These are phyloP conservation scores for Boletellus sp. DNA, from an alignment of 768 basidiomycete species.

Conservation along the genomic window DNA sequence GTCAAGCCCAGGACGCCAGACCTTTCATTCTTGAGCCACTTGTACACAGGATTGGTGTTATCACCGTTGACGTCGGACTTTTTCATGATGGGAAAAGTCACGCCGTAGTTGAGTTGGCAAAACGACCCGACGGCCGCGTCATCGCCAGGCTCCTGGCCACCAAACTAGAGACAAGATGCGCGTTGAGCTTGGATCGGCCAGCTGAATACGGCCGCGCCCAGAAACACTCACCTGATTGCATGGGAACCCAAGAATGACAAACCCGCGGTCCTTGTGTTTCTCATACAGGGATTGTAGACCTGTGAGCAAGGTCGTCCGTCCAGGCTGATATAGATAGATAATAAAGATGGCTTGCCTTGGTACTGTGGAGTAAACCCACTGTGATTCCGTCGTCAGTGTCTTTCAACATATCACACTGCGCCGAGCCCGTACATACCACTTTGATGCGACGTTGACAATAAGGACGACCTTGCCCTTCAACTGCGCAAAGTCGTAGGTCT, in stretches of 20 bases:
- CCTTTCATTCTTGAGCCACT: slow-evolving; percentile 81
- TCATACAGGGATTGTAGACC: slow-evolving; percentile 80
- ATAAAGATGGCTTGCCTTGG: slow-evolving; percentile 42
- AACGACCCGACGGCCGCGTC: slow-evolving; percentile 73
- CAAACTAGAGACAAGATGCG: slow-evolving; percentile 50
- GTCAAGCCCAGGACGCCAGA: slow-evolving; percentile 66
- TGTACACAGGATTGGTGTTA: slow-evolving; percentile 76
- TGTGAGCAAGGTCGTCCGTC: slow-evolving; percentile 13
- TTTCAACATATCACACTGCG: background rate
- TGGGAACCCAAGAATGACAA: slow-evolving; percentile 87
- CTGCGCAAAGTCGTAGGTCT: slow-evolving; percentile 59
- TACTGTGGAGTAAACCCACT: slow-evolving; percentile 87
- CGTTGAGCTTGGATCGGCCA: background rate
- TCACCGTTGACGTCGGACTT: slow-evolving; percentile 94
- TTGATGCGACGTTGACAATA: slow-evolving; percentile 74
- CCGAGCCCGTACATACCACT: slow-evolving; percentile 42
- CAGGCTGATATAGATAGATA: background rate
- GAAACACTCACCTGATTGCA: slow-evolving; percentile 66
- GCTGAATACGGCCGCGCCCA: background rate
- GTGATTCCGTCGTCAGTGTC: slow-evolving; percentile 2
- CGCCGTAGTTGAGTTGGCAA: slow-evolving; percentile 81
- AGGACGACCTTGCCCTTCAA: slow-evolving; percentile 76
- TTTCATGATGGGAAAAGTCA: slow-evolving; percentile 86
- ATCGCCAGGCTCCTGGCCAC: slow-evolving; percentile 78
- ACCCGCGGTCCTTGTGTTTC: slow-evolving; percentile 71